These are phyloP conservation scores for Paracoccidioides lutzii DNA, from an alignment of 2,329 filamentous ascomycete genomes.

Conservation along the genomic window DNA sequence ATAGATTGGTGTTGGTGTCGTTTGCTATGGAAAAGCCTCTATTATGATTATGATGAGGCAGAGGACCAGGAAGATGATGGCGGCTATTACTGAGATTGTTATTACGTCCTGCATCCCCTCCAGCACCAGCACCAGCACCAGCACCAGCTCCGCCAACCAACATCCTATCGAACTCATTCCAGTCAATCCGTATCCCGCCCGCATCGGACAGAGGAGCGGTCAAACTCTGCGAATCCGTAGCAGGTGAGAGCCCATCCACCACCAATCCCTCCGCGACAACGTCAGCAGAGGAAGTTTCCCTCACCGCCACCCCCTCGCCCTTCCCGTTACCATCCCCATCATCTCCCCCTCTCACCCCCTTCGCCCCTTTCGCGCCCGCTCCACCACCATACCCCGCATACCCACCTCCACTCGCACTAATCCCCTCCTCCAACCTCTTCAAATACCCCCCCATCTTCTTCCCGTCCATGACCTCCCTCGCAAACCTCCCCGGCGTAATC, in stretches of 20 bases:
- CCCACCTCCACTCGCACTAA: constrained; percentile 6
- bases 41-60: constrained; percentile 5
- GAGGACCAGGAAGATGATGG: constrained; percentile 2
- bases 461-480: constrained; percentile 10
- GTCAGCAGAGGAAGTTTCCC: not conserved
- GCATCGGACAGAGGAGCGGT: not conserved
- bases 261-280: not conserved
- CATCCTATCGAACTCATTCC: constrained; percentile 28
- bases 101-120: not conserved
- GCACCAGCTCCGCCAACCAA: constrained; percentile 15
- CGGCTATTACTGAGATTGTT: constrained; percentile 7
- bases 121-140: not conserved
- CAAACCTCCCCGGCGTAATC: constrained; percentile 36
- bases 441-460: constrained; percentile 6
- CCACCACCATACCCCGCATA: constrained; percentile 3
- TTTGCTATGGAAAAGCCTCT: not conserved
- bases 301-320: not conserved
- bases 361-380: constrained; percentile 1
- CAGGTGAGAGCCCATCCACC: not conserved
- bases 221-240: not conserved
- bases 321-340: not conserved
- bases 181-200: constrained; percentile 10
- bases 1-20: not conserved
- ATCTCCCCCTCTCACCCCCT: not conserved
- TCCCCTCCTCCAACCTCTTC: constrained; percentile 9